These are phyloP conservation scores for Cokeromyces recurvatus DNA, from an alignment of 371 early-diverging fungal genomes.

Conservation along the genomic window DNA sequence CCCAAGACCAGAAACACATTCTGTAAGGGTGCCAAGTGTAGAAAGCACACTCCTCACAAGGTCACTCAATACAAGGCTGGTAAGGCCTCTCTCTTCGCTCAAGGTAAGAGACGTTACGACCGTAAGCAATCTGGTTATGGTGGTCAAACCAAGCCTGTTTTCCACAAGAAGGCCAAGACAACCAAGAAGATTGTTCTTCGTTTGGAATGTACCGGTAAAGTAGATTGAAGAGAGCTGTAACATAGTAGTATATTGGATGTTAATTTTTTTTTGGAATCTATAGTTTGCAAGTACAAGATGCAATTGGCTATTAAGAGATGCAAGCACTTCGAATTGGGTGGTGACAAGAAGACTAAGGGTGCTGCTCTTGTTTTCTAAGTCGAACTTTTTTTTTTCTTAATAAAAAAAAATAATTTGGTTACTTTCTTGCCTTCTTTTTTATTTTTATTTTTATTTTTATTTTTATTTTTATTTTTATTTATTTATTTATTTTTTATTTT, in stretches of 20 bases:
- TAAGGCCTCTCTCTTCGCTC: constrained; percentile 97
- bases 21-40: constrained; percentile 97
- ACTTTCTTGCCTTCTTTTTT: neutral
- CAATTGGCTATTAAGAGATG: constrained; percentile 97
- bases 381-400: no score
- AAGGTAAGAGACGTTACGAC: constrained; percentile 76
- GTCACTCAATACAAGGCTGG: constrained; percentile 99
- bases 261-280: neutral
- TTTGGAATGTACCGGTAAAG: constrained; percentile 86
- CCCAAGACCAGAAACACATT: constrained; percentile 97
- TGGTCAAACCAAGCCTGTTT: constrained; percentile 99
- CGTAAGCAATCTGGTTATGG: constrained; percentile 94
- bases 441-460: neutral
- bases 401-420: neutral
- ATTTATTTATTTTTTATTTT: neutral
- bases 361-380: constrained; percentile 77
- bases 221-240: neutral
- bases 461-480: constrained; percentile 17
- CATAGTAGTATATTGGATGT: neutral
- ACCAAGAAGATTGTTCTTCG: constrained; percentile 99
- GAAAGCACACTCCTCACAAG: constrained; percentile 98
- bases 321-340: constrained; percentile 99
- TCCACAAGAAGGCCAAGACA: constrained; percentile 95
- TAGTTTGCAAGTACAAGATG: constrained; percentile 94
- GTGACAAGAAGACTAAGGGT: constrained; percentile 93